phyloP scores from a whole-genome alignment of 2,329 filamentous ascomycete species.

The Aureobasidium sp. region DNA sequence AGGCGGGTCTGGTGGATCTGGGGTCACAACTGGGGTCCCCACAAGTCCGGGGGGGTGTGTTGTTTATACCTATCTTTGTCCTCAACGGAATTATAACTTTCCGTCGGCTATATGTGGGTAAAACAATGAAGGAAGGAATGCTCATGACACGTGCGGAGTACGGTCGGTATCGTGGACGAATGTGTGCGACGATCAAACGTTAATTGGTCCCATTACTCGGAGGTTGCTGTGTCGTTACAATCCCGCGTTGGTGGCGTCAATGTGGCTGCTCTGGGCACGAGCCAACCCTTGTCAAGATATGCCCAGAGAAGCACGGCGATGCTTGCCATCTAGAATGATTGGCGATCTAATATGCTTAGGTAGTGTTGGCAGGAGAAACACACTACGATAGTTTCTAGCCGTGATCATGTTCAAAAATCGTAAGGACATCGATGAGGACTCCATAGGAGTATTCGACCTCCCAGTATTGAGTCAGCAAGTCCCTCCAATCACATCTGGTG shows the following conservation, averaged over 20 bases:
- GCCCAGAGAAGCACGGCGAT: not conserved
- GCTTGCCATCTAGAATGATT: not conserved
- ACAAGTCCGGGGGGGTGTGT: not conserved
- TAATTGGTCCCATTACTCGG: slow-evolving; percentile 1
- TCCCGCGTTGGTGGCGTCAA: not conserved
- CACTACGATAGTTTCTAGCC: too few relatives aligned
- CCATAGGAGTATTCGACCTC: not conserved
- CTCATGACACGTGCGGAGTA: slow-evolving; percentile 3
- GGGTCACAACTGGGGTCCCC: not conserved
- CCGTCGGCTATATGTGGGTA: not conserved
- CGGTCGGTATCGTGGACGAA: not conserved
- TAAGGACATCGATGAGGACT: not conserved
- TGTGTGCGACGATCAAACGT: slow-evolving; percentile 2
- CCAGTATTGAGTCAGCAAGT: not conserved
- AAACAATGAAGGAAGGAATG: not conserved
- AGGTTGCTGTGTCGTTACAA: not conserved
- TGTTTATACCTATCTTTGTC: not conserved
- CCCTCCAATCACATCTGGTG: not conserved
- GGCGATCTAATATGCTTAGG: not conserved
- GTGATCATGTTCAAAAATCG: not conserved
- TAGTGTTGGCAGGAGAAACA: not conserved
- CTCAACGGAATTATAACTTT: not conserved
- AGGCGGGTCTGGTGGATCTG: not conserved
- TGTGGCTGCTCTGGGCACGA: not conserved
- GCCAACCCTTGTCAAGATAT: not conserved